Evolutionary conservation across 23 red algal genomes (phyloP), one percentile per base, ranked within the genome.

Genomic region (Gracilariopsis chorda): DNA sequence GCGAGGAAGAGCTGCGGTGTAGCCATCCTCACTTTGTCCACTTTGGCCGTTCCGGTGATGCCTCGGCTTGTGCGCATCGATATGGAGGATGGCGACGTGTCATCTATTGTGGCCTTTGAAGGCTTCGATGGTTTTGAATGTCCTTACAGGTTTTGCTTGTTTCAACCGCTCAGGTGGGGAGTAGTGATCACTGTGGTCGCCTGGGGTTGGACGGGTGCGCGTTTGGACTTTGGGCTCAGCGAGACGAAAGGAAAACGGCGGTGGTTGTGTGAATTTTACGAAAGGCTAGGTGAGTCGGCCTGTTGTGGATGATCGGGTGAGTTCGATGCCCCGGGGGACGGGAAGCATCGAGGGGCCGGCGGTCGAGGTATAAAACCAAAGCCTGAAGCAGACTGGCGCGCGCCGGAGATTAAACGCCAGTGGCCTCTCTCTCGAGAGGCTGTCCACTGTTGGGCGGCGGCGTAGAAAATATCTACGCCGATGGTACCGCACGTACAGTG

Each of bases 221-320:
- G 69, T 21, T 10, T 76, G 32, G 69, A 1, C 69, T 76, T 39
- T 76, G 39, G 69, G 28, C 69, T 76, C 69, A 36, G 21, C 32
- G 69, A 76, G 69, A 76, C 69, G 24, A 76, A 44, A 76, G 69
- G 69, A 13, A 44, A 44, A 76, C 10, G 12, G 69, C 9, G 69
- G 11, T 11, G 32, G 69, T n/a, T n/a, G n/a, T n/a, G n/a, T n/a
- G n/a, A n/a, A n/a, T n/a, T 76, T 76, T 36, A 70, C 63, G 10
- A 36, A 76, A 48, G 69, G 69, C 30, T 0, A 25, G 69, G 69
- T 76, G 69, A 76, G 69, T 76, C 69, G 69, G 69, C 69, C 69
- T 1, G 9, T n/a, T n/a, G n/a, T n/a, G 0, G 69, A 36, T 76
- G 69, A 76, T 76, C 69, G 69, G 69, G 11, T 45, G 16, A 76